Evolutionary conservation across 495 filamentous ascomycete genomes (phyloP), one percentile per base, ranked within the genome.

Genomic region (Penicillium cosmopolitanum): DNA sequence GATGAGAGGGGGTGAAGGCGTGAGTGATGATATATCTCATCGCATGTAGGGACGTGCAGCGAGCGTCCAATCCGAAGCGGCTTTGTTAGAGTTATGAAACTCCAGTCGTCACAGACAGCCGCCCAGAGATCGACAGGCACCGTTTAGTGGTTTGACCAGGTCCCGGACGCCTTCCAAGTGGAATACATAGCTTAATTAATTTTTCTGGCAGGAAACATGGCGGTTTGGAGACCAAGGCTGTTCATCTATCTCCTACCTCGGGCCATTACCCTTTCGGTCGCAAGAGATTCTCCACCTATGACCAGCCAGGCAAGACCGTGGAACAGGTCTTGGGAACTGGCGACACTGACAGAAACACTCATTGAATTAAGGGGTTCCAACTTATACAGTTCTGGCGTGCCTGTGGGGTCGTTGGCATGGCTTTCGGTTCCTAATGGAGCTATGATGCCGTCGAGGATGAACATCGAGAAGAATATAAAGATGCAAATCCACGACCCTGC

Each of bases 201-300:
- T 55, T 51, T 57, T 38, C 43, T 61, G 57, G 21, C 50, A 62
- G 55, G 53, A 33, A 36, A 52, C 46, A 35, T 54, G 62, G 60
- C 61, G 58, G 43, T 43, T 62, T 62, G 51, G 33, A 56, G 58
- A 57, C 52, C 36, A 59, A 57, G 43, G 33, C 55, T 59, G 53
- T 69, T 75, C 72, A 78, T 78, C 60, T 75, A 78, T 70, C 62
- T 72, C 69, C 56, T 60, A 76, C 75, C 51, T 58, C 56, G 36
- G 58, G 42, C 50, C 19, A 51, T 42, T 56, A 31, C 62, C 63
- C 57, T 70, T 71, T 58, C 56, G 47, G 58, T 60, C 53, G 35
- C 15, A 31, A 19, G 51, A 56, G 40, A 66, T 68, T 72, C 67
- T 68, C 69, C 65, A 61, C 66, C 69, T 70, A 68, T 75, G 59